These are phyloP conservation scores for Prunus mira DNA, from an alignment of 306 rosid species.

Conservation along the genomic window DNA sequence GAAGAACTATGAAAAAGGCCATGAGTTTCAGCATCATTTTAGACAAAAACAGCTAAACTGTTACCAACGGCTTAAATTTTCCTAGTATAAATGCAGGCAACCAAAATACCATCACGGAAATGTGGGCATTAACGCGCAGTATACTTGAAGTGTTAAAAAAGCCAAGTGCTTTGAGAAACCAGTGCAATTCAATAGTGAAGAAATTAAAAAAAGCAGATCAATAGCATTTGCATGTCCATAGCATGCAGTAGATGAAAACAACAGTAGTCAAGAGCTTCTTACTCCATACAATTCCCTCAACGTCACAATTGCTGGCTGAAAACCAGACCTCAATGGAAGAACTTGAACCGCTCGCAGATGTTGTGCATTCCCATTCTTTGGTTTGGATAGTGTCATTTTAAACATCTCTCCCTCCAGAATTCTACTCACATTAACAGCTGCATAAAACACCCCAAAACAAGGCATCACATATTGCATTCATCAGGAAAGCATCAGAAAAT, in stretches of 20 bases:
- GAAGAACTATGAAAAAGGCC: neutral
- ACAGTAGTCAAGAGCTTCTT: conserved; percentile 19
- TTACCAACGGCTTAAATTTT: neutral
- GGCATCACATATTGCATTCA: neutral
- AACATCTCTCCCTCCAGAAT: conserved; percentile 72
- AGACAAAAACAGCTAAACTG: neutral
- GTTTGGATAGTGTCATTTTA: conserved; percentile 48
- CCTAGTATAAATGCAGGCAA: neutral
- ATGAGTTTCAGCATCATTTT: neutral
- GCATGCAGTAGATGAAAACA: neutral
- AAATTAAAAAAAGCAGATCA: neutral
- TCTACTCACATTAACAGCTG: conserved; percentile 41
- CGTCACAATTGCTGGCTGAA: conserved; percentile 50
- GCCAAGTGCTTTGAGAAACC: neutral
- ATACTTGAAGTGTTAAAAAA: neutral
- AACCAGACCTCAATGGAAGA: conserved; percentile 49
- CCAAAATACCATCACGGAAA: neutral
- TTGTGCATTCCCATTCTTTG: conserved; percentile 53
- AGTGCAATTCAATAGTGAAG: neutral
- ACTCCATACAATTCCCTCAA: conserved; percentile 43
- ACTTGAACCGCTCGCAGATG: conserved; percentile 40
- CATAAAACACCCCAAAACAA: conserved; percentile 18
- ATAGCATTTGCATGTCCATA: neutral
- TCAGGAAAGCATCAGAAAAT: neutral
- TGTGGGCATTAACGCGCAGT: neutral